Evolutionary conservation across 1,284 basidiomycete genomes (phyloP).

Genomic region (Blastosporella zonata): DNA sequence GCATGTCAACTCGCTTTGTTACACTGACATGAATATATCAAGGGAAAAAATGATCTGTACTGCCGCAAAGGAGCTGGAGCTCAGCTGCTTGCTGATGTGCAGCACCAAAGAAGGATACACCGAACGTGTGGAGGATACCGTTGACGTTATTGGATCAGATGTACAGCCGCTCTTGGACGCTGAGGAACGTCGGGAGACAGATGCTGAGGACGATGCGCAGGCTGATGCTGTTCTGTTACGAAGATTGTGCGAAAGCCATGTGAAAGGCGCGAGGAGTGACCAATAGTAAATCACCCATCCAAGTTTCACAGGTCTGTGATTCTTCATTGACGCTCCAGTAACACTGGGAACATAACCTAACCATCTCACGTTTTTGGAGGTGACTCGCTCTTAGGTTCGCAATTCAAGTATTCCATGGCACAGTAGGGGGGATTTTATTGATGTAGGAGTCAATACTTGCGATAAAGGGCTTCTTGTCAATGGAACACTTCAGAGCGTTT

Average conservation of each 20-base stretch:
- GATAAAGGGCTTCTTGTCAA: too few species aligned
- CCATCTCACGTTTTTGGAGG: too few species aligned
- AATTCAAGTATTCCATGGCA: too few species aligned
- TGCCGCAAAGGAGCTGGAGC: slow-evolving; percentile 44
- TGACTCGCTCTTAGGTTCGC: too few species aligned
- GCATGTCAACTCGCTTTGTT: slow-evolving; percentile 5
- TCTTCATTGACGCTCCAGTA: too few species aligned
- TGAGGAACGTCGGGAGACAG: slow-evolving; percentile 25
- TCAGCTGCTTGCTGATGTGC: slow-evolving; percentile 40
- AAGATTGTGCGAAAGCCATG: slow-evolving; percentile 18
- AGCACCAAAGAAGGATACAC: slow-evolving; percentile 46
- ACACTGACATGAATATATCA: slow-evolving; percentile 10
- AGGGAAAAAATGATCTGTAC: slow-evolving; percentile 34
- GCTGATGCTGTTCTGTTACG: slow-evolving; percentile 35
- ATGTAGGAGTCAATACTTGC: too few species aligned
- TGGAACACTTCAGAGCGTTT: too few species aligned
- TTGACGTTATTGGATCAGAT: slow-evolving; percentile 26
- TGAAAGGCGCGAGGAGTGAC: not conserved
- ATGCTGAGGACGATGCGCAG: slow-evolving; percentile 35
- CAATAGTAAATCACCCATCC: not conserved
- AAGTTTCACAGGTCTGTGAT: too few species aligned
- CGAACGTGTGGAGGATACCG: slow-evolving; percentile 28
- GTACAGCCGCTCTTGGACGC: slow-evolving; percentile 28
- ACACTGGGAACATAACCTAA: too few species aligned
- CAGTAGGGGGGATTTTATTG: too few species aligned